A percentile compares a stretch with the other conserved stretches of the same genome.
These are phyloP conservation scores for Hirsutella rhossiliensis DNA, from an alignment of 2,329 filamentous ascomycete genomes.

Conservation along the genomic window DNA sequence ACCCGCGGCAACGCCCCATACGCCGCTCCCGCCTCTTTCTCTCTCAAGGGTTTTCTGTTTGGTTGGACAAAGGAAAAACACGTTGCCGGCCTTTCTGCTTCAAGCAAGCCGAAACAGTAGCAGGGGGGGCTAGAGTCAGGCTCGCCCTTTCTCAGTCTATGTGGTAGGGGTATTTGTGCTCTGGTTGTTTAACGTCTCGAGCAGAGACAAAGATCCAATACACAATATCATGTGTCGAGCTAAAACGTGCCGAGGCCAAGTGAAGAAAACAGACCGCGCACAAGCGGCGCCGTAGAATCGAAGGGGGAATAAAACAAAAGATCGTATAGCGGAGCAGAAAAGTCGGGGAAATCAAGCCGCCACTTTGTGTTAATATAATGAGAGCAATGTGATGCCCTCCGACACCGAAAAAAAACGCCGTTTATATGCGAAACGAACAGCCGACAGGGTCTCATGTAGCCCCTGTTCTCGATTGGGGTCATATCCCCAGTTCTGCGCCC, in stretches of 20 bases:
- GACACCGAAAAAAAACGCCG: conserved; percentile 9
- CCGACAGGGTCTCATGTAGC: background rate
- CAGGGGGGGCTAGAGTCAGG: conserved; percentile 7
- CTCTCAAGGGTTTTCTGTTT: conserved; percentile 6
- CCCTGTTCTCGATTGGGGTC: background rate
- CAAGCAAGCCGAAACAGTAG: conserved; percentile 12
- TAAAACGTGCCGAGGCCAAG: background rate
- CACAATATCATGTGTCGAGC: background rate
- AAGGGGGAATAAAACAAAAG: conserved; percentile 12
- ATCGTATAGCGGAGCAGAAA: conserved; percentile 14
- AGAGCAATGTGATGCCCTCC: conserved; percentile 7
- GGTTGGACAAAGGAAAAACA: conserved; percentile 16
- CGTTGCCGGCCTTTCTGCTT: conserved; percentile 11
- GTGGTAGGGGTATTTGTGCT: conserved; percentile 23
- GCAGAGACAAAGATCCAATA: conserved; percentile 3
- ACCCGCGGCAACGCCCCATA: conserved; percentile 7
- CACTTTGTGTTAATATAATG: conserved; percentile 3
- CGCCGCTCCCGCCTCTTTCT: conserved; percentile 9
- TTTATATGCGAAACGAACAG: conserved; percentile 5
- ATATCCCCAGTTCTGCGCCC: background rate
- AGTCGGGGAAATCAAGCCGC: conserved; percentile 13
- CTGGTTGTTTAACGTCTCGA: conserved; percentile 11
- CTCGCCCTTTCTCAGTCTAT: conserved; percentile 23
- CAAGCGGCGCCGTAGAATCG: conserved; percentile 8
- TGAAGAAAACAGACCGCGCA: background rate